phyloP scores from a whole-genome alignment of 1,139 yeast genomes.

The Yamadazyma kanchanaburiensis region DNA sequence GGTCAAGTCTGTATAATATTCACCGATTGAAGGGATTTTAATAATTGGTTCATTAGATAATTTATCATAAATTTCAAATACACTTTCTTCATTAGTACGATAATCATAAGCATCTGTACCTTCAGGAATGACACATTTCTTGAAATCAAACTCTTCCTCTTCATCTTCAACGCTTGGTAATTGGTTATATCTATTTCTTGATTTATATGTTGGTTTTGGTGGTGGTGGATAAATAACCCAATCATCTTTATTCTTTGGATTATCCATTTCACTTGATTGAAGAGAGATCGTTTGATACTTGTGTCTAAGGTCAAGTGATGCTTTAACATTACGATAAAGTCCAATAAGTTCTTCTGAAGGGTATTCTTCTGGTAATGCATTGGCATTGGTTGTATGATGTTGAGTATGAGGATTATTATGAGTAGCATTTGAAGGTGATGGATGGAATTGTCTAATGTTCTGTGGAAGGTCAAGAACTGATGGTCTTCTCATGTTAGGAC shows the following conservation, averaged over 20 bases:
- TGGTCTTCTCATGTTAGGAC: slow-evolving; percentile 43
- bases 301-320: slow-evolving; percentile 71
- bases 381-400: slow-evolving; percentile 24
- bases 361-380: slow-evolving; percentile 61
- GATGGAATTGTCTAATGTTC: slow-evolving; percentile 17
- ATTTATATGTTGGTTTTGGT: slow-evolving; percentile 88
- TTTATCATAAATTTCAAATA: slow-evolving; percentile 58
- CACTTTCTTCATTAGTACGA: slow-evolving; percentile 57
- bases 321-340: slow-evolving; percentile 66
- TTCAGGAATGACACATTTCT: slow-evolving; percentile 64
- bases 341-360: slow-evolving; percentile 70
- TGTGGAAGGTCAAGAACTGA: slow-evolving; percentile 51
- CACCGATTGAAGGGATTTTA: slow-evolving; percentile 72
- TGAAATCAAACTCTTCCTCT: slow-evolving; percentile 55
- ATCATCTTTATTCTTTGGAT: slow-evolving; percentile 70
- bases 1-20: slow-evolving; percentile 81
- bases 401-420: slow-evolving; percentile 13
- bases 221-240: slow-evolving; percentile 94
- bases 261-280: slow-evolving; percentile 63
- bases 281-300: slow-evolving; percentile 69
- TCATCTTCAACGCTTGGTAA: slow-evolving; percentile 28
- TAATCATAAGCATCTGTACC: slow-evolving; percentile 47
- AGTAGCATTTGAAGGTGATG: slow-evolving; percentile 17
- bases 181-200: slow-evolving; percentile 58
- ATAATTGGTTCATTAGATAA: slow-evolving; percentile 34